Base-by-base conservation (phyloP, 495 filamentous ascomycete genomes). In the Podospora pseudoanserina region DNA sequence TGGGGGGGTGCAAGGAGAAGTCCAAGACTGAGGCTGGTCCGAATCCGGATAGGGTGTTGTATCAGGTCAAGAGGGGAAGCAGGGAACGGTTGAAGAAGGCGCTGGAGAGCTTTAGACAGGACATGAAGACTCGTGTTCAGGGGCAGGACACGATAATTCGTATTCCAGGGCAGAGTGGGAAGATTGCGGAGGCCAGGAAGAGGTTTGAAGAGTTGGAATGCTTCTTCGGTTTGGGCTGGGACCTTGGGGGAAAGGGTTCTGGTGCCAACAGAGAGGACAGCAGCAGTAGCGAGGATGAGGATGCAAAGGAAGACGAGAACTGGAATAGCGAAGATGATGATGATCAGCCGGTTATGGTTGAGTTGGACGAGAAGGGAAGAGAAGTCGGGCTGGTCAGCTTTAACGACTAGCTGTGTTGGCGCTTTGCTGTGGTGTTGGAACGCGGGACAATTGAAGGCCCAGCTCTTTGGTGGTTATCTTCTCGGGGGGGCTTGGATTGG, bases 321-420 rank as follows among this genome's bases (percentile, higher is more conserved):
- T 49, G 39, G 39, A 49, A 49, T 49, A 88, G 96, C 18, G 88
- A 93, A 67, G 84, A 95, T 74, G 92, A 97, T 19, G 94, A 97
- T 74, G 94, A 93, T 82, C 89, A 91, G 67, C 95, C 94, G 18
- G 83, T 90, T 26, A 78, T 99, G 19, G 92, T 99, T 5, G 87
- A 93, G 63, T 72, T 93, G 71, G 84, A 86, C 62, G 78, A 77
- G 28, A 72, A 77, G 19, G 84, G 84, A n/a, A 74, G 77, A 28
- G 82, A 86, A 72, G 71, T 77, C 26, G 84, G 81, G 57, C 72
- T 86, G 34, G 74, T 86, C 57, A 79, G 78, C 28, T 83, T 83
- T 70, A 70, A 65, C 55, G 75, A 80, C 34, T 73, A 67, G 65
- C 34, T 18, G 9, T 39, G 5, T 39, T 39, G 34, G 34, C 11